Evolutionary conservation across 176 grass and related monocot species (phyloP), one percentile per base, ranked within the genome.

Genomic region (Ensete glaucum): DNA sequence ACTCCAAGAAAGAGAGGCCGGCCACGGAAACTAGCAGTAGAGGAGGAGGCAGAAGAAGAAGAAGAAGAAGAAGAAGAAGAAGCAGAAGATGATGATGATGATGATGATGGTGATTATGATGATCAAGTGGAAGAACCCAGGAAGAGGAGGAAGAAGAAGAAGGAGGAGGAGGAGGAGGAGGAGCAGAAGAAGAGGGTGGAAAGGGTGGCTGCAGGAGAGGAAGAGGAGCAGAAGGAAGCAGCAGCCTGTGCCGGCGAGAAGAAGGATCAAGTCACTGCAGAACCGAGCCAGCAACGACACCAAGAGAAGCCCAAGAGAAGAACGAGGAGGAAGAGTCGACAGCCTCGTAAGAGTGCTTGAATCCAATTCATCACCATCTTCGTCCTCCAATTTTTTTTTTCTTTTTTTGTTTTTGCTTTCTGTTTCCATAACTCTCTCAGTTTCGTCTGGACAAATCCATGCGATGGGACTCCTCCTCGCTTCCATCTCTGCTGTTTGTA

Each of bases 291-390:
- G 58, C 58, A 67, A n/a, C 34, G 34, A 43, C 34, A 43, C 4
- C 13, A 52, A 21, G 67, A 50, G 1, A 50, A 21, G 17, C 43
- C 67, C 3, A 51, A 11, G 19, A n/a, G 67, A 25, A 70, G 43
- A 43, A 70, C 17, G 29, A 70, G 48, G 17, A 52, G 67, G 17
- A 70, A 70, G 43, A 70, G 67, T 52, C 48, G 34, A 69, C 67
- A 50, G 67, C 67, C 67, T 70, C 67, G 67, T 21, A 70, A 70
- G 67, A 70, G 67, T 6, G 29, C 48, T 70, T 70, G 29, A 50
- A 50, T 50, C 43, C 5, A 67, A 27, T 34, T 2, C 9, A 65
- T 13, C 22, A 14, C 11, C 9, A 11, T 65, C 63, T 65, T 22
- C 11, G 0, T 65, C 24, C 63, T 17, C 43, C 26, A 7, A 15